Evolutionary conservation across 2,329 filamentous ascomycete genomes (phyloP).

Genomic region (Cladosporium oxysporum): DNA sequence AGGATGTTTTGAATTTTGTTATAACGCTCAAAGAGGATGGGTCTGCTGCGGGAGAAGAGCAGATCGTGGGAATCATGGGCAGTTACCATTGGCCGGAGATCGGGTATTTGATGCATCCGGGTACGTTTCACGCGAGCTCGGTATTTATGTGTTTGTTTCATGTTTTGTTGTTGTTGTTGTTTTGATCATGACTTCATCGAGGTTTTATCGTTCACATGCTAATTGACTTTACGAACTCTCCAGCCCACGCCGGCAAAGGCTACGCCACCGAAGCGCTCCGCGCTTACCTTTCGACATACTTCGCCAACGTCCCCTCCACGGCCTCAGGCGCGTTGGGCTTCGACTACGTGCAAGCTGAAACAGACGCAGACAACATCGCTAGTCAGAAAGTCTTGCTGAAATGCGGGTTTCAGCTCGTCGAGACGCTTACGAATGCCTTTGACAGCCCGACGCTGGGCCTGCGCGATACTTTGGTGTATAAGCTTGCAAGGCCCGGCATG

Average conservation of each 20-base stretch:
- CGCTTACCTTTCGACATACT: slow-evolving; percentile 46
- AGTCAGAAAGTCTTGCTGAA: slow-evolving; percentile 62
- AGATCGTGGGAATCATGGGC: slow-evolving; percentile 49
- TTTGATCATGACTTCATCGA: neutral
- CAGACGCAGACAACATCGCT: slow-evolving; percentile 51
- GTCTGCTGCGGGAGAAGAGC: slow-evolving; percentile 27
- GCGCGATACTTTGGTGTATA: slow-evolving; percentile 41
- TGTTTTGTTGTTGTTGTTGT: neutral
- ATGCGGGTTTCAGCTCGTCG: slow-evolving; percentile 54
- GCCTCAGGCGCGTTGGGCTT: slow-evolving; percentile 26
- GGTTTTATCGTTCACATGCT: neutral
- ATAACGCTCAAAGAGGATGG: slow-evolving; percentile 40
- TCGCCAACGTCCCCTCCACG: slow-evolving; percentile 37
- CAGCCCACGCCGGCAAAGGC: slow-evolving; percentile 39
- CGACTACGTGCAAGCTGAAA: slow-evolving; percentile 48
- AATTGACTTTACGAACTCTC: neutral
- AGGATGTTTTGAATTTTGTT: slow-evolving; percentile 58
- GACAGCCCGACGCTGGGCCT: slow-evolving; percentile 39
- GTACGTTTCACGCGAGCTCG: slow-evolving; percentile 24
- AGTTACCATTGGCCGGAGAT: slow-evolving; percentile 44
- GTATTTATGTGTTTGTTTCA: neutral
- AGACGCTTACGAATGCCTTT: slow-evolving; percentile 45
- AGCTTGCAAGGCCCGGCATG: slow-evolving; percentile 33
- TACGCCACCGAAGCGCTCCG: slow-evolving; percentile 48
- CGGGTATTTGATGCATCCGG: slow-evolving; percentile 46